These are phyloP conservation scores for Debaryomyces prosopidis DNA, from an alignment of 805 yeast genomes.

Conservation along the genomic window DNA sequence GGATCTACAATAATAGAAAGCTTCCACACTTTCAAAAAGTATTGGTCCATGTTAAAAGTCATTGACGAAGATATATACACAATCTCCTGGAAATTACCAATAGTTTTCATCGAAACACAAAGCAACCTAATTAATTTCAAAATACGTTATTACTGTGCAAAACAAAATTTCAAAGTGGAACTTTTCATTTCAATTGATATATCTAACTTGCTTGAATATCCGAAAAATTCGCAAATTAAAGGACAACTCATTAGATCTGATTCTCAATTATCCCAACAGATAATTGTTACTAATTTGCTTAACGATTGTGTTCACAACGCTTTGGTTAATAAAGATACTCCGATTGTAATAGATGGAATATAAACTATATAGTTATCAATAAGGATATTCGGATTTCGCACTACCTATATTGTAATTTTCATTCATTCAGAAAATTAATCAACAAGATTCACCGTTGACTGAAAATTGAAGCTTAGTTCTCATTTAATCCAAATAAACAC, in stretches of 20 bases:
- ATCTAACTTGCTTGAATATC: constrained; percentile 5
- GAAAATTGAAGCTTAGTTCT: too few species aligned
- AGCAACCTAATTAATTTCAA: constrained; percentile 9
- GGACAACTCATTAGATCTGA: background rate
- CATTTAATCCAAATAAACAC: background rate
- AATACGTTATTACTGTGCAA: constrained; percentile 16
- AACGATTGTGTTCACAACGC: background rate
- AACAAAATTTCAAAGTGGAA: constrained; percentile 11
- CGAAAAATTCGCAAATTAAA: background rate
- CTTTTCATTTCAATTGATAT: constrained; percentile 8
- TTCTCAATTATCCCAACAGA: background rate
- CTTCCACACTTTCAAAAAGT: constrained; percentile 14
- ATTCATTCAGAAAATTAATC: background rate
- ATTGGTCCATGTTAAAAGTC: constrained; percentile 17
- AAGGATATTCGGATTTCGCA: background rate
- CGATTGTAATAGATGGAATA: background rate
- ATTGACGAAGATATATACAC: constrained; percentile 32
- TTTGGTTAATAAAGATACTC: background rate
- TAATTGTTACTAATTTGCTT: background rate
- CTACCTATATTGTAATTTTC: background rate
- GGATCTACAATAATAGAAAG: constrained; percentile 12
- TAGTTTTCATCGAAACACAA: constrained; percentile 10
- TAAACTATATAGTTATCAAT: background rate
- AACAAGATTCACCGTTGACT: background rate
- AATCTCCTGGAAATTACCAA: constrained; percentile 29